phyloP scores from a whole-genome alignment of 2,329 filamentous ascomycete genomes.

The Curvularia lunata region DNA sequence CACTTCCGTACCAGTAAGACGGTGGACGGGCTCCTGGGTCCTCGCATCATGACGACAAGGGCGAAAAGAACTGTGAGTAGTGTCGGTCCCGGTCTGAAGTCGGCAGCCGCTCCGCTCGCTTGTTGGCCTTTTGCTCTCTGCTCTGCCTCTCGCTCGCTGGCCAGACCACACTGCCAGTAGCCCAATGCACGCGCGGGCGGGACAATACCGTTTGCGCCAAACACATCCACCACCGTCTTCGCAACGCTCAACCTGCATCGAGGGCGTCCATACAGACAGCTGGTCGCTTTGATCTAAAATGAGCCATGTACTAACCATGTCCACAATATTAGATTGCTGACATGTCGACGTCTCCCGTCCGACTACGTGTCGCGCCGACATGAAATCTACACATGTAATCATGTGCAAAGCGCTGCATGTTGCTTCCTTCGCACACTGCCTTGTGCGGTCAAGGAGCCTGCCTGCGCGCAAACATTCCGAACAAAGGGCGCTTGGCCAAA shows the following conservation, averaged over 20 bases:
- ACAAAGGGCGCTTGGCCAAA: neutral
- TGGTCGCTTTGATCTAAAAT: no score
- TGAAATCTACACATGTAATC: neutral
- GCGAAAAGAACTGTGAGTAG: constrained; percentile 12
- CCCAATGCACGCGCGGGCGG: constrained; percentile 33
- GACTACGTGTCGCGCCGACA: constrained; percentile 11
- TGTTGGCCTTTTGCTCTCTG: constrained; percentile 11
- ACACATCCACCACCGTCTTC: constrained; percentile 11
- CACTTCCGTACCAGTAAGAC: constrained; percentile 27
- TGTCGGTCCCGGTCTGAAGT: constrained; percentile 29
- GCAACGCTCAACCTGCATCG: constrained; percentile 37
- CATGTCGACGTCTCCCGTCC: neutral
- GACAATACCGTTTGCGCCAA: constrained; percentile 33
- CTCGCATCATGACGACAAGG: constrained; percentile 45
- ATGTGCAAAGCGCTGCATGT: constrained; percentile 11
- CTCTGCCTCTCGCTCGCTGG: constrained; percentile 9
- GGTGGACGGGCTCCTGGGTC: constrained; percentile 38
- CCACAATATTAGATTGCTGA: constrained; percentile 9
- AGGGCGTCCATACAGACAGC: neutral
- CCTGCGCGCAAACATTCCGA: constrained; percentile 13
- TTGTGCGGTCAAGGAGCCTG: neutral
- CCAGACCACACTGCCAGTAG: constrained; percentile 23
- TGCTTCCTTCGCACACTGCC: constrained; percentile 9
- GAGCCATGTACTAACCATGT: neutral
- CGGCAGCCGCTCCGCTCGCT: constrained; percentile 27